A percentile compares a stretch with the other conserved stretches of the same genome.
These are phyloP conservation scores for Botrytis fragariae DNA, from an alignment of 2,329 filamentous ascomycete genomes.

Conservation along the genomic window DNA sequence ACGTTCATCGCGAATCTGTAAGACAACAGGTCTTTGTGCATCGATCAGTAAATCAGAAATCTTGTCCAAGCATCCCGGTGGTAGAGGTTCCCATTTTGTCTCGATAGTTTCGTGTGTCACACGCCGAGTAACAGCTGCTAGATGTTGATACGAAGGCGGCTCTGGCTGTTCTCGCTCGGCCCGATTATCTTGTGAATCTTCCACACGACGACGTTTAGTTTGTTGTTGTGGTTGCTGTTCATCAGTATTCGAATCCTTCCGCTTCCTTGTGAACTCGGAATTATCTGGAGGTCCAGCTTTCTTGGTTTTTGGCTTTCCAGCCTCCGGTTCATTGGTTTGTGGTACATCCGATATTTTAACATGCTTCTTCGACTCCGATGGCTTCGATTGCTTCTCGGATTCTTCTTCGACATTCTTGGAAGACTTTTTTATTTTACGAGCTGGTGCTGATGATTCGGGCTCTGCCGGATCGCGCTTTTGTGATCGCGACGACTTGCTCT, in stretches of 20 bases:
- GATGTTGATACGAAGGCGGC: constrained; percentile 45
- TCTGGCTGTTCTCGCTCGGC: constrained; percentile 20
- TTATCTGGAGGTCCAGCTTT: neutral
- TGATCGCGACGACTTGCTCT: constrained; percentile 1
- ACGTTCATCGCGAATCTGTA: constrained; percentile 49
- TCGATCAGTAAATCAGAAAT: constrained; percentile 56
- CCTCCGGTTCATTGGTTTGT: neutral
- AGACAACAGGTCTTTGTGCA: constrained; percentile 60
- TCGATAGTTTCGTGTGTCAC: constrained; percentile 65
- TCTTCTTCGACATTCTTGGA: neutral
- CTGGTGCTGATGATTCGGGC: neutral
- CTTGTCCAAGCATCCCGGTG: constrained; percentile 52
- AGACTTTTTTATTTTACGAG: neutral
- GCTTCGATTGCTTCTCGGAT: constrained; percentile 2
- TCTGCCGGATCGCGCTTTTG: neutral
- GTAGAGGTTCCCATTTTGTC: constrained; percentile 63
- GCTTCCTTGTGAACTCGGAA: constrained; percentile 10
- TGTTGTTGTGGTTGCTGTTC: constrained; percentile 12
- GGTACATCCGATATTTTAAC: constrained; percentile 14
- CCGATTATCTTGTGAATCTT: constrained; percentile 13
- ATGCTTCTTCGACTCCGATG: constrained; percentile 11
- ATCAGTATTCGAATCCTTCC: constrained; percentile 3
- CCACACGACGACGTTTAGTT: constrained; percentile 21
- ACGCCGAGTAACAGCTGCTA: constrained; percentile 50
- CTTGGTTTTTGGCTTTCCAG: constrained; percentile 4